A percentile compares a stretch with the other conserved stretches of the same genome.
Evolutionary conservation across 2,329 filamentous ascomycete genomes (phyloP).

Genomic region (Penicillium sp.): DNA sequence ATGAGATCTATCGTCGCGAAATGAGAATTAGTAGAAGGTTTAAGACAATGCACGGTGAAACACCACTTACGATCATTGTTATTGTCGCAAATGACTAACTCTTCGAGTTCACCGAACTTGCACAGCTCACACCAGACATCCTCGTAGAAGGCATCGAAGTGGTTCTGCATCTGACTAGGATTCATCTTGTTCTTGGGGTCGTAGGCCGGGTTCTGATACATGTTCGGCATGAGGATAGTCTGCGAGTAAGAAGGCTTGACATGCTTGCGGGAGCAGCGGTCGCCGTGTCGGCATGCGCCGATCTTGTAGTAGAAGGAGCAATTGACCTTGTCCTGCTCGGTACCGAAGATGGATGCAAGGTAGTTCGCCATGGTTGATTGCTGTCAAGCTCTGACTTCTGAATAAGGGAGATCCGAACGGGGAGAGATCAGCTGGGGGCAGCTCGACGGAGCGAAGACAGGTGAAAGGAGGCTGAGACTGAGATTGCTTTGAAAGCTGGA

Average conservation of each 20-base stretch:
- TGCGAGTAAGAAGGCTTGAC: constrained; percentile 98
- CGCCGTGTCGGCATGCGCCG: constrained; percentile 95
- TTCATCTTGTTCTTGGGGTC: constrained; percentile 98
- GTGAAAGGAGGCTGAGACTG: neutral
- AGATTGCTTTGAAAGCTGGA: constrained; percentile 16
- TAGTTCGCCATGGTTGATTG: constrained; percentile 79
- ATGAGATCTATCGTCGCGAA: constrained; percentile 65
- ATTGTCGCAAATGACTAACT: constrained; percentile 98
- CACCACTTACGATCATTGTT: constrained; percentile 85
- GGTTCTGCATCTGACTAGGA: constrained; percentile 90
- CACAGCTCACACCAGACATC: constrained; percentile 99
- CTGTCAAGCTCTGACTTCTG: neutral
- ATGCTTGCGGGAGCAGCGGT: constrained; percentile 96
- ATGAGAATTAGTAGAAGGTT: constrained; percentile 15
- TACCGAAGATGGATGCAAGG: constrained; percentile 98
- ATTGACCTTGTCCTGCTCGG: constrained; percentile 99
- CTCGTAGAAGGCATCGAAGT: constrained; percentile 99
- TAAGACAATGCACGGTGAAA: neutral
- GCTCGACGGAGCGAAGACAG: neutral
- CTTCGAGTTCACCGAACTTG: constrained; percentile 96
- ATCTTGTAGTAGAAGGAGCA: constrained; percentile 99
- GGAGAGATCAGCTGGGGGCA: neutral
- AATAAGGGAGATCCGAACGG: neutral
- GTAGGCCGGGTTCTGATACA: constrained; percentile 98
- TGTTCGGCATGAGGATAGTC: constrained; percentile 94